Evolutionary conservation across 2,329 filamentous ascomycete genomes (phyloP), one percentile per base, ranked within the genome.

Genomic region (Chaetomium olivaceum): DNA sequence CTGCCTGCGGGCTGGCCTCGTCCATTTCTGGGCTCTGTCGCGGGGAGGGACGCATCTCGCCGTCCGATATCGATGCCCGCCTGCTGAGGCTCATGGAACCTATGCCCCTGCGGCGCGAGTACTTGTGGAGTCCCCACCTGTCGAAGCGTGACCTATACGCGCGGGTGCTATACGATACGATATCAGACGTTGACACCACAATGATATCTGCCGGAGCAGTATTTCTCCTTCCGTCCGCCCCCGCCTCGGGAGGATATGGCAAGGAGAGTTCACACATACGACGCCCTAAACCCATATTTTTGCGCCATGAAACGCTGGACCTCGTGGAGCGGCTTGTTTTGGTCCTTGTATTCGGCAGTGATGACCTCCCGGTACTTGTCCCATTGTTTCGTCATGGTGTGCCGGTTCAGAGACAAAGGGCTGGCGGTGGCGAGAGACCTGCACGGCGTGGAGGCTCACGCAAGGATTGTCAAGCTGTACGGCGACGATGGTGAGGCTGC

Each of bases 121-220:
- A 84, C 71, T 85, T 85, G 69, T 74, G 72, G 51, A 82, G 69
- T 4, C 74, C 70, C 82, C 82, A 84, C 65, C 73, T 76, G 27
- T 80, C 76, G 67, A 85, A 78, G 46, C 80, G 77, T n/a, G 81
- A 80, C 23, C 81, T 76, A 69, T 83, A 85, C 2, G 82, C 81
- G 60, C 82, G 80, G 36, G 61, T 72, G 7, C 72, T 73, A 39
- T 9, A 50, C 61, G 11, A 12, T 8, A 23, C 39, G 16, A 48
- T 7, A 27, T 50, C 39, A 63, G 55, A n/a, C 12, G 19, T 4
- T 9, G 27, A 33, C 16, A 48, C 36, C 55, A 39, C 11, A 52
- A 56, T n/a, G 23, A 23, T 36, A 27, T 3, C 12, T 7, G 5
- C n/a, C 29, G 12, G 23, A 5, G 50, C 14, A n/a, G 46, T 12